Evolutionary conservation across 805 yeast species (phyloP), one percentile per base, ranked within the genome.

Genomic region (Candida palmyrensis): DNA sequence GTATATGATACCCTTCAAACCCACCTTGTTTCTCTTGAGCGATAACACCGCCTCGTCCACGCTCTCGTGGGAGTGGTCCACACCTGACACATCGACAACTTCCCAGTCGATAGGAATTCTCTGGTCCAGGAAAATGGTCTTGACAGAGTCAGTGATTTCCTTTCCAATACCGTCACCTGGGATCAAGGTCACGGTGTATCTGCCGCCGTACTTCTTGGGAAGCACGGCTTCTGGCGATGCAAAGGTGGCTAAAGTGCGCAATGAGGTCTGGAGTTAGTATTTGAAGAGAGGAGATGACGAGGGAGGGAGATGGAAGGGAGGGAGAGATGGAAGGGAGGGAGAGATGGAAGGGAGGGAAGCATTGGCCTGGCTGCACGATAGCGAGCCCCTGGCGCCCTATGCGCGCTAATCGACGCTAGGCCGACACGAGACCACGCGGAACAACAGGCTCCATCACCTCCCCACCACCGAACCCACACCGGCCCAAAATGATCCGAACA

Each of bases 131-230:
- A 90, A 90, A 58, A 90, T 84, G 47, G 86, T 77, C 62, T 83
- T 80, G 40, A 90, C 98, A 17, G 97, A 83, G 61, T 84, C 90
- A 39, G 97, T 82, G 58, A 89, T 85, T 70, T 89, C 96, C 56
- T 81, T 82, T 63, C 98, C 98, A 47, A 89, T 83, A 76, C 97
- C 97, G 59, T 90, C 98, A 66, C 98, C 96, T 39, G 97, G 97
- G 49, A 90, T 82, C 59, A 90, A 73, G 32, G 98, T 90, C 38
- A 92, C 96, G 33, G 90, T 84, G 73, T 77, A 89, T 59, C 81
- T 81, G 42, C 96, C 96, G 49, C 97, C 97, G 68, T 86, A 88
- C 66, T 85, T 83, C 71, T 86, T 86, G 53, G 95, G 94, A 53
- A 84, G 70, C 43, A 74, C 73, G 40, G 73, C 52, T 57, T 77